phyloP scores from a whole-genome alignment of 1,284 basidiomycete genomes.

The Puccinia triticina region DNA sequence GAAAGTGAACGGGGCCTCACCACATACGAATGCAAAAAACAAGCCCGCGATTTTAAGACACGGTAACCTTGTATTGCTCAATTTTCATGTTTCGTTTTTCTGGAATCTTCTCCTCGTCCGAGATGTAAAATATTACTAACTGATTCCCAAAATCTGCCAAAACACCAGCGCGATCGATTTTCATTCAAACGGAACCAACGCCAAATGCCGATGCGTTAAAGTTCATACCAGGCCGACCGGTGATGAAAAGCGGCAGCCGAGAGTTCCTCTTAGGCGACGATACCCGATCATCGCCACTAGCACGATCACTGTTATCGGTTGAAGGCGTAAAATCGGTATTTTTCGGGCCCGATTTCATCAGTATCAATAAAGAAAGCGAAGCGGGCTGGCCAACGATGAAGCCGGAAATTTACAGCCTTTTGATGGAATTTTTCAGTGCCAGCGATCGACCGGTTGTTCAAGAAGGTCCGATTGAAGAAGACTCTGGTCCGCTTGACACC shows the following conservation, averaged over 20 bases:
- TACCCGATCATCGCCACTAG: constrained; percentile 27
- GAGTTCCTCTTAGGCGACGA: constrained; percentile 17
- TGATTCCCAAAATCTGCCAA: neutral
- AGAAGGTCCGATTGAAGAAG: constrained; percentile 26
- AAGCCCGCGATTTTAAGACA: neutral
- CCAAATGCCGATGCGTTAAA: constrained; percentile 50
- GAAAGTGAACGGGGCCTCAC: neutral
- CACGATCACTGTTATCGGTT: constrained; percentile 25
- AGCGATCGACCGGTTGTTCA: constrained; percentile 16
- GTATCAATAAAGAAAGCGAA: constrained; percentile 40
- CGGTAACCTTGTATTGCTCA: neutral
- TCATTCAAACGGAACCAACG: constrained; percentile 47
- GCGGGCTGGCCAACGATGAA: constrained; percentile 38
- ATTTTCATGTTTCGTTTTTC: neutral
- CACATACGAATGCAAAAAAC: neutral
- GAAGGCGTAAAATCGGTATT: constrained; percentile 47
- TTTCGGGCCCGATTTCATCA: constrained; percentile 49
- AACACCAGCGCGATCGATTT: constrained; percentile 28
- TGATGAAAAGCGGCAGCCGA: constrained; percentile 23
- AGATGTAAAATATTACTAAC: neutral
- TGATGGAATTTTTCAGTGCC: constrained; percentile 50
- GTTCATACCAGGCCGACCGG: constrained; percentile 37
- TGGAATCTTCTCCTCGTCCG: neutral
- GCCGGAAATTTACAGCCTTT: constrained; percentile 48
- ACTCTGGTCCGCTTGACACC: constrained; percentile 26